Evolutionary conservation across 352 stramenopile species (phyloP).

Genomic region (Pythium phragmitis): DNA sequence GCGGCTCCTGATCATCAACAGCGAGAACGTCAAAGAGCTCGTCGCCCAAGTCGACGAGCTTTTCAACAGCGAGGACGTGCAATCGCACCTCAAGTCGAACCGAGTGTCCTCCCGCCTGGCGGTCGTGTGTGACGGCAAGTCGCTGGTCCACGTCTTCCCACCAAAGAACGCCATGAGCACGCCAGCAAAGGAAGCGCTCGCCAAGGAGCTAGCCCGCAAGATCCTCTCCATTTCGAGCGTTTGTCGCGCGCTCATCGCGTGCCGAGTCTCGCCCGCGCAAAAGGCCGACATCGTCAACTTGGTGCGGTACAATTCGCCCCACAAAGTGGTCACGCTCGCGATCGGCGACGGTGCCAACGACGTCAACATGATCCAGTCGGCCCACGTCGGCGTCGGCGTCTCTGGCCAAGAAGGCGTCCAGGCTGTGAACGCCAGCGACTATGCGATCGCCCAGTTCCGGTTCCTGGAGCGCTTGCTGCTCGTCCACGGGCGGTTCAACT

Average conservation of each 20-base stretch:
- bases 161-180: conserved; percentile 39
- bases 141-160: conserved; percentile 70
- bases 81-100: conserved; percentile 39
- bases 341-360: conserved; percentile 96
- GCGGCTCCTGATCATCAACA: conserved; percentile 52
- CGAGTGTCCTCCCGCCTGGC: conserved; percentile 41
- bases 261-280: conserved; percentile 78
- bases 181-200: conserved; percentile 32
- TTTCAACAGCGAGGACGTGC: conserved; percentile 45
- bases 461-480: conserved; percentile 94
- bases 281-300: conserved; percentile 83
- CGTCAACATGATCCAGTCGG: conserved; percentile 95
- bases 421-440: conserved; percentile 91
- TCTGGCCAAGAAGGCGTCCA: conserved; percentile 90
- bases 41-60: conserved; percentile 50
- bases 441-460: conserved; percentile 92
- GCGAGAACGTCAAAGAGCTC: conserved; percentile 44
- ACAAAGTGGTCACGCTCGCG: conserved; percentile 81
- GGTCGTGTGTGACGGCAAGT: conserved; percentile 70
- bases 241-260: conserved; percentile 74
- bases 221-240: conserved; percentile 57
- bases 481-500: conserved; percentile 97
- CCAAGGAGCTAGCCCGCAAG: conserved; percentile 51
- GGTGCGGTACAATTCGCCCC: conserved; percentile 49
- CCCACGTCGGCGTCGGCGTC: conserved; percentile 93